These are phyloP conservation scores for Penicillium sp. DNA, from an alignment of 2,329 filamentous ascomycete species.

Conservation along the genomic window DNA sequence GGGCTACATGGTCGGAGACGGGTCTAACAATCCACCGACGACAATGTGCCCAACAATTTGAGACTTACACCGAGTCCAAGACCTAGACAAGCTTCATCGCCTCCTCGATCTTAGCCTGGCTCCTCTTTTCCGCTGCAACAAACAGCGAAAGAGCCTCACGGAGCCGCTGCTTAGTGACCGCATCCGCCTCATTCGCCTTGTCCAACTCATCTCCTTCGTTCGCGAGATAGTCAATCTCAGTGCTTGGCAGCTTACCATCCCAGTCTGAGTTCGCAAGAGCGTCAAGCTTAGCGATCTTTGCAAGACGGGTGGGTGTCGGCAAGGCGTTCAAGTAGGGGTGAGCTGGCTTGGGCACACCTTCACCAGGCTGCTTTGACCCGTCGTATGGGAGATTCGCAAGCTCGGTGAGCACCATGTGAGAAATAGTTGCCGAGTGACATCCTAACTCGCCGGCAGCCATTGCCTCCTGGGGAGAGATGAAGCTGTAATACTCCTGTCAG, in stretches of 20 bases:
- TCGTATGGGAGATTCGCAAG: conserved; percentile 15
- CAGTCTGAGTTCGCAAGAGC: conserved; percentile 42
- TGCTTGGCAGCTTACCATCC: conserved; percentile 45
- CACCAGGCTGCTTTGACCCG: conserved; percentile 14
- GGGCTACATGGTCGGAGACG: background rate
- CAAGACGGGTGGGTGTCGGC: conserved; percentile 27
- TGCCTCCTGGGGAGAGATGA: conserved; percentile 16
- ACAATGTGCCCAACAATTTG: background rate
- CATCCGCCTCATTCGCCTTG: conserved; percentile 32
- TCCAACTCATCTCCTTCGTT: conserved; percentile 48
- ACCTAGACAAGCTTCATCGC: conserved; percentile 11
- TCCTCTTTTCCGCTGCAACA: conserved; percentile 17
- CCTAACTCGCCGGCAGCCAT: conserved; percentile 18
- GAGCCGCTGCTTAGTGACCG: conserved; percentile 15
- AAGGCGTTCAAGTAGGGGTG: conserved; percentile 40
- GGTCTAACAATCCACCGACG: background rate
- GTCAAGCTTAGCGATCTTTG: conserved; percentile 42
- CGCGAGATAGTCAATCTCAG: conserved; percentile 51
- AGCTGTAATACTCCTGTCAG: conserved; percentile 6
- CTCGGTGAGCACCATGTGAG: conserved; percentile 16
- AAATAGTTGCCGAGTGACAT: conserved; percentile 18
- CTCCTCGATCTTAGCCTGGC: conserved; percentile 18
- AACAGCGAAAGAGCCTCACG: conserved; percentile 16
- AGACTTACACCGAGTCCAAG: background rate
- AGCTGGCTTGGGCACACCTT: conserved; percentile 43